Evolutionary conservation across 495 filamentous ascomycete species (phyloP).

Genomic region (Aspergillus bertholletiae): DNA sequence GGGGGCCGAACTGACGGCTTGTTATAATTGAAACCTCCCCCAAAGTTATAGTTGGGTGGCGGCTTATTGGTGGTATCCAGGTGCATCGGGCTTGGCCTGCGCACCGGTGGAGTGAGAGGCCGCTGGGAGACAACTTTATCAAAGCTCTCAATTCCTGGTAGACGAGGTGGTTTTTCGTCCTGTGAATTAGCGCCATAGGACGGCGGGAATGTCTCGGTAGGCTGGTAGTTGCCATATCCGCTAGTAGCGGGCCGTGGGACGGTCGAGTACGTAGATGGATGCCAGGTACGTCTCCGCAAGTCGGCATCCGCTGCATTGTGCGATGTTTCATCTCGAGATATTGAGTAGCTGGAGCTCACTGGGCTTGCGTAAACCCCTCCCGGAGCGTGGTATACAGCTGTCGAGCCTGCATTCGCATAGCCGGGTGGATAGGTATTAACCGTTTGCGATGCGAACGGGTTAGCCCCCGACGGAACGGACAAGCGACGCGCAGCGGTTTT

Average conservation of each 20-base stretch:
- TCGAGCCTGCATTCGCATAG: slow-evolving; percentile 46
- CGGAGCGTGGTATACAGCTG: slow-evolving; percentile 50
- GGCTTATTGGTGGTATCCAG: slow-evolving; percentile 50
- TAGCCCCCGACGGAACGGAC: slow-evolving; percentile 73
- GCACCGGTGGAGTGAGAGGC: slow-evolving; percentile 59
- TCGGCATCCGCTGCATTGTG: slow-evolving; percentile 65
- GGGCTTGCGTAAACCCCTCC: slow-evolving; percentile 67
- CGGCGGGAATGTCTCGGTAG: slow-evolving; percentile 53
- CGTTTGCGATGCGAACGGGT: slow-evolving; percentile 70
- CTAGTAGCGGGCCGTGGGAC: slow-evolving; percentile 60
- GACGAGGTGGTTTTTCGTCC: slow-evolving; percentile 52
- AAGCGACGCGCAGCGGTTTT: slow-evolving; percentile 70
- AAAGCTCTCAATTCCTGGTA: slow-evolving; percentile 90
- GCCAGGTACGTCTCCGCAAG: slow-evolving; percentile 83
- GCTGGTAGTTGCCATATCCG: slow-evolving; percentile 56
- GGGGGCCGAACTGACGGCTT: slow-evolving; percentile 44
- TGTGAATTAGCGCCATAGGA: slow-evolving; percentile 46
- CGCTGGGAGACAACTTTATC: slow-evolving; percentile 61
- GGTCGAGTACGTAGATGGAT: slow-evolving; percentile 67
- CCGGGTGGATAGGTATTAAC: slow-evolving; percentile 52
- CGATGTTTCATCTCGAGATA: slow-evolving; percentile 61
- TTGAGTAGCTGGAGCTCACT: slow-evolving; percentile 61
- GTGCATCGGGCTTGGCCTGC: slow-evolving; percentile 65
- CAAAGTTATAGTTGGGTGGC: slow-evolving; percentile 31
- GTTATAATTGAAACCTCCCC: slow-evolving; percentile 41